Conservation (phyloP, 2,329 filamentous ascomycete genomes). For the Chrysosporium keratinophilum region DNA sequence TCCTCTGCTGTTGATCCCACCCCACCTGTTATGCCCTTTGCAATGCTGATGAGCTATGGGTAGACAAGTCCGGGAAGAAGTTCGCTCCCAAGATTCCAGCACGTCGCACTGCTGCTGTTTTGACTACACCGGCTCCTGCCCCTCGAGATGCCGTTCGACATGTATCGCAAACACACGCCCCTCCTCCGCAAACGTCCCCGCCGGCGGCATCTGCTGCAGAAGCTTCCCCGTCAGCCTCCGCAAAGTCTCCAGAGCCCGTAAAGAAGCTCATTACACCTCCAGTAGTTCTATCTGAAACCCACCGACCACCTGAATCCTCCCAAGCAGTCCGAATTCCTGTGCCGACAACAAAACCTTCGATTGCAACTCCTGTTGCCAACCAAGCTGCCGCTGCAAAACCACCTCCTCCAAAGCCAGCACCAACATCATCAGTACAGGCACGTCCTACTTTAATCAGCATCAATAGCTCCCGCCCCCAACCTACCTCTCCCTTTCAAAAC, state of each 20-base stretch:
- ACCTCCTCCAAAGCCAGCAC: background rate
- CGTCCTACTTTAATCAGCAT: background rate
- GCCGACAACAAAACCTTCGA: background rate
- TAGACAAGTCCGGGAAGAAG: constrained; percentile 60
- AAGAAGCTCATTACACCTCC: background rate
- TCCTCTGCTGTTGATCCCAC: background rate
- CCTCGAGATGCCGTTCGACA: constrained; percentile 2
- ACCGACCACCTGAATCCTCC: background rate
- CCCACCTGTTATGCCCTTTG: constrained; percentile 1
- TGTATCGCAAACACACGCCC: constrained; percentile 12
- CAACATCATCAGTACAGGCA: background rate
- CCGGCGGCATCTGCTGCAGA: constrained; percentile 1
- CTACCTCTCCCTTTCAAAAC: background rate
- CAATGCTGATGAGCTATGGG: constrained; percentile 10
- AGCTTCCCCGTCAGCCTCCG: background rate
- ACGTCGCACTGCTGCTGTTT: constrained; percentile 38
- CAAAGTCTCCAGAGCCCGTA: background rate
- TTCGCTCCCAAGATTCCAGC: constrained; percentile 62
- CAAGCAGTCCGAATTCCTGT: background rate
- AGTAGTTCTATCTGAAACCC: background rate
- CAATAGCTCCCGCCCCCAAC: background rate
- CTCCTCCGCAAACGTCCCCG: constrained; percentile 9
- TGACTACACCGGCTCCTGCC: constrained; percentile 1
- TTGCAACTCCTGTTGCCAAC: constrained; percentile 10
- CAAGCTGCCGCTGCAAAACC: constrained; percentile 14